These are phyloP conservation scores for Drosera spatulata DNA, from an alignment of 179 eudicot species.

Conservation along the genomic window DNA sequence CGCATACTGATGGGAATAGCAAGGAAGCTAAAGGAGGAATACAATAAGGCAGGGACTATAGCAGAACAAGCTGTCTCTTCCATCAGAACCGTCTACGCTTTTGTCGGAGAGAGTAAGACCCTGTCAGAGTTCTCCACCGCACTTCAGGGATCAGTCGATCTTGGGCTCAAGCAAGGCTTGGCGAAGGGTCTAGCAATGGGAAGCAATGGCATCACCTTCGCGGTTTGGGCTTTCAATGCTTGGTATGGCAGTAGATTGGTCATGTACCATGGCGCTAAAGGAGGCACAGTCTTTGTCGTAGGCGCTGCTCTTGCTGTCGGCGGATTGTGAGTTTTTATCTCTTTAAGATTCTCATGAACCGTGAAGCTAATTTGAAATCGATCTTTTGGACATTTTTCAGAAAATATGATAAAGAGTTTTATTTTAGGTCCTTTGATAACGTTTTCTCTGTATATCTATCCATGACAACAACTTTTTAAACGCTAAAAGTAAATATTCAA, in stretches of 20 bases:
- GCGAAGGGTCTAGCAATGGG: conserved; percentile 94
- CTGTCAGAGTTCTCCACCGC: conserved; percentile 56
- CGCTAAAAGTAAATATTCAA: too few relatives aligned
- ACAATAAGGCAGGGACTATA: conserved; percentile 51
- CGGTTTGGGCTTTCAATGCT: conserved; percentile 74
- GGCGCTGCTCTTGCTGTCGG: conserved; percentile 76
- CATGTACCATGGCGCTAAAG: conserved; percentile 69
- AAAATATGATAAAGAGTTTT: too few relatives aligned
- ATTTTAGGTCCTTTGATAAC: too few relatives aligned
- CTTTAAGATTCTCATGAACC: background rate
- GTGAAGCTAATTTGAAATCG: background rate
- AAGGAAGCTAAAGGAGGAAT: conserved; percentile 51
- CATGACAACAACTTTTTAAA: too few relatives aligned
- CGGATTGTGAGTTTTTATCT: conserved; percentile 52
- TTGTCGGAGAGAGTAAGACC: conserved; percentile 68
- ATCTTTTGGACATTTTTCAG: too few relatives aligned
- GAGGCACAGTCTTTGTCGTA: conserved; percentile 76
- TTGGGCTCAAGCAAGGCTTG: conserved; percentile 87
- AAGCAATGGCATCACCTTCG: conserved; percentile 67
- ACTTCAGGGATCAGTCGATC: conserved; percentile 56
- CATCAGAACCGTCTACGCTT: conserved; percentile 77
- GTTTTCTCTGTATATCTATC: too few relatives aligned
- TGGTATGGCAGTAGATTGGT: conserved; percentile 90
- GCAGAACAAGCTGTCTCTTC: conserved; percentile 91
- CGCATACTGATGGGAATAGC: conserved; percentile 60